phyloP scores from a whole-genome alignment of 1,284 basidiomycete genomes.

The Cryptococcus sp. region DNA sequence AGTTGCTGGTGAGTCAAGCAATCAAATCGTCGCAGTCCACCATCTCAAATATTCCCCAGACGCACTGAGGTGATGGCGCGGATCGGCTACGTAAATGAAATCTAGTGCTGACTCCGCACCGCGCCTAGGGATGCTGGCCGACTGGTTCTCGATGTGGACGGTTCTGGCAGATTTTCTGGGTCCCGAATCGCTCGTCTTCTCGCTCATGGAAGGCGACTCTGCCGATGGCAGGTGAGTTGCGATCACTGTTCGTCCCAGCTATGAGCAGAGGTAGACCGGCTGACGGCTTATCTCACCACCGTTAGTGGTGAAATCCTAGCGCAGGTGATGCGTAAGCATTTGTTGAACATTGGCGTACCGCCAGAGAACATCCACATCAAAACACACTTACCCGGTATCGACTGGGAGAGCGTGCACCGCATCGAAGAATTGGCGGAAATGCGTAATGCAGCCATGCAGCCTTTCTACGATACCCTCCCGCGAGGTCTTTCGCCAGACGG shows the following conservation, averaged over 20 bases:
- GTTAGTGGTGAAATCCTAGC: slow-evolving; percentile 41
- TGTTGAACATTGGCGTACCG: slow-evolving; percentile 47
- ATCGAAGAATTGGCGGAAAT: slow-evolving; percentile 52
- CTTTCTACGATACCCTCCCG: slow-evolving; percentile 44
- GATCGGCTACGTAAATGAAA: background rate
- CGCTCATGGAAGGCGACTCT: slow-evolving; percentile 43
- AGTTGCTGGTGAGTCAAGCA: slow-evolving; percentile 38
- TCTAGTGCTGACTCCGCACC: background rate
- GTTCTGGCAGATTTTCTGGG: slow-evolving; percentile 48
- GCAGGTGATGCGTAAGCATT: slow-evolving; percentile 39
- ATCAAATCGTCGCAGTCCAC: no score
- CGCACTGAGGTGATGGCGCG: no score
- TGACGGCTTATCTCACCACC: background rate
- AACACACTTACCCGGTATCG: slow-evolving; percentile 37
- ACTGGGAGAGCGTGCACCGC: slow-evolving; percentile 48
- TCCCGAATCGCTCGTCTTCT: slow-evolving; percentile 43
- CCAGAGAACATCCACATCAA: slow-evolving; percentile 45
- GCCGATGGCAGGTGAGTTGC: slow-evolving; percentile 42
- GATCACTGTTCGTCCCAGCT: background rate
- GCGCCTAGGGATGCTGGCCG: slow-evolving; percentile 41
- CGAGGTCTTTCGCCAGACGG: slow-evolving; percentile 42
- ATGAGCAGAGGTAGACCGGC: background rate
- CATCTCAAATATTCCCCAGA: no score
- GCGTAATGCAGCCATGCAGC: slow-evolving; percentile 53
- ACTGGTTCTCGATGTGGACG: slow-evolving; percentile 51